phyloP scores from a whole-genome alignment of 768 basidiomycete species.

The Trametes cingulata region DNA sequence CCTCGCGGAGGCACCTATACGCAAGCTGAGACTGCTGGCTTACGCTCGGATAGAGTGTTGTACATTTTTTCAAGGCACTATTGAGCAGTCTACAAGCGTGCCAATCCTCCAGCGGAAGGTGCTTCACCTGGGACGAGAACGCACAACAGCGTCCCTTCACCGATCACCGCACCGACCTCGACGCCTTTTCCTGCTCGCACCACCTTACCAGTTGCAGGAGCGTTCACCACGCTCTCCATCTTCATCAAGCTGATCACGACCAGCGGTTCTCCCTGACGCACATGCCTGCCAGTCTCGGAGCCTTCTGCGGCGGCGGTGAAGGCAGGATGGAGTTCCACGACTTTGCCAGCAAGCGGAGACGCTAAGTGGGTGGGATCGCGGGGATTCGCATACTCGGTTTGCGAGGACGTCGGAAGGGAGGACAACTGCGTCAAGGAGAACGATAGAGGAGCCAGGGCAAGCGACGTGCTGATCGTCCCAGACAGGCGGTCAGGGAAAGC shows the following conservation, averaged over 20 bases:
- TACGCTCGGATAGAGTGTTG: background rate
- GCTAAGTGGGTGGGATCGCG: conserved; percentile 10
- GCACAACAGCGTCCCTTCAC: conserved; percentile 16
- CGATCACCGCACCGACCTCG: conserved; percentile 13
- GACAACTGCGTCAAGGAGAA: conserved; percentile 14
- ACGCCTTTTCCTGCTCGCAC: conserved; percentile 12
- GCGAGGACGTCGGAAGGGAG: background rate
- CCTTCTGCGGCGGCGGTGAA: background rate
- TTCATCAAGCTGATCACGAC: conserved; percentile 21
- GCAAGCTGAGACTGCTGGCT: too few species aligned
- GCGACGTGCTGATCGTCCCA: conserved; percentile 19
- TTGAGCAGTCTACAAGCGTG: too few species aligned
- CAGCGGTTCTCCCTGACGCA: conserved; percentile 11
- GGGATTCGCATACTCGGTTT: conserved; percentile 16
- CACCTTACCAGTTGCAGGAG: conserved; percentile 4
- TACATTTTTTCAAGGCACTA: too few species aligned
- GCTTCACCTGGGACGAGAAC: background rate
- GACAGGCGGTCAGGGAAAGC: conserved; percentile 21
- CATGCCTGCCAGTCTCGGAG: background rate
- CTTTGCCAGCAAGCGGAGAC: conserved; percentile 19
- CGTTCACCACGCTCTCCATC: conserved; percentile 20
- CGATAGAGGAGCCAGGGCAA: conserved; percentile 9
- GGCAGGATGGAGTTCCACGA: conserved; percentile 21
- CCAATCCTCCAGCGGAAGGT: background rate
- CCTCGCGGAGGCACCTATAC: too few species aligned